Base-by-base conservation (phyloP, 768 basidiomycete genomes). In the Gyrodon lividus region DNA sequence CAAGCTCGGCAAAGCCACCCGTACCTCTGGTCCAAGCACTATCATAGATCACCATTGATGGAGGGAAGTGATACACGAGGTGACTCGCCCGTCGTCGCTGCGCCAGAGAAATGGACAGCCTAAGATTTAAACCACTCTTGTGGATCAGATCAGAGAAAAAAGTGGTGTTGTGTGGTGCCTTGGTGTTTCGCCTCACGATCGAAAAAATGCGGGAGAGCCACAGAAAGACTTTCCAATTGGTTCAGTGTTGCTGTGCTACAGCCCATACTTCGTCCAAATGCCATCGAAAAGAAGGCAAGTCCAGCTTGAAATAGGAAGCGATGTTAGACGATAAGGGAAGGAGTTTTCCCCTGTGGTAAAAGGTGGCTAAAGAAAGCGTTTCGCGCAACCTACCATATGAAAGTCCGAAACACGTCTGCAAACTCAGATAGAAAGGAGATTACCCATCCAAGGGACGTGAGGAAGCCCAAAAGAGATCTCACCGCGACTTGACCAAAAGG, bases 341-440 rank as follows among this genome's bases (percentile, higher is more conserved):
- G 46, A 44, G 51, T 34, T 45, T 49, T 52, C 43, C 28, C 35
- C 43, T 26, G 50, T 59, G 62, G 31, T 55, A 53, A 55, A 57
- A 30, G 42, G 56, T 55, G 57, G 57, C 57, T 58, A 63, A 57
- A 58, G 66, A 59, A 62, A 50, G 55, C 46, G 46, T 52, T 35
- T 14, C 35, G 58, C 52, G 52, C 43, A 59, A 63, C 55, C 55
- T 54, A 57, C 65, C 63, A 62, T 54, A 62, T 63, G 60, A 66
- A 66, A 66, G 66, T 66, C 64, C 64, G 66, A 68, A 65, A 48
- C 37, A 45, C 46, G 42, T 43, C 55, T 59, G 63, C 31, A 67
- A 65, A 65, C 65, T 65, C 65, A 67, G 60, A 58, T 52, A 58
- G 51, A 53, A 50, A 47, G 54, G 48, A 51, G 58, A 51, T 60